Evolutionary conservation across 306 rosid species (phyloP), one percentile per base, ranked within the genome.

Genomic region (Pyrus pyrifolia): DNA sequence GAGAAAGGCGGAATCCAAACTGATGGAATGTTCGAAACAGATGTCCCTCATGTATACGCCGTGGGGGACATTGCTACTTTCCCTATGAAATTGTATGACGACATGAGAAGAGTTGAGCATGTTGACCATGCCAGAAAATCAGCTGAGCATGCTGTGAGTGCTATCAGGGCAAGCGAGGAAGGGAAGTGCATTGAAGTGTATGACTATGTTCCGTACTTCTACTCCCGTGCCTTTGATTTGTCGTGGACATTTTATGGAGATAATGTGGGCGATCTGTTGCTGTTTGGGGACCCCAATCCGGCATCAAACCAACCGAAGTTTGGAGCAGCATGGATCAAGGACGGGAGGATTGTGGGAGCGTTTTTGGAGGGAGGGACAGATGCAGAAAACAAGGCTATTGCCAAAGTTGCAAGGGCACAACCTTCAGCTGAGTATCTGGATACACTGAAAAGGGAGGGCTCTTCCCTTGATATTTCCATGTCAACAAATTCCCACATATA

Each of bases 81-180:
- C 53, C 89, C 85, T 22, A 15, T 79, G 68, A 83, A 75, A 53
- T 3, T 74, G 40, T 80, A 75, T 76, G 57, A 63, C 9, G 87
- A 81, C 17, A 80, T 74, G 85, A 83, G 89, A 68, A 80, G 89
- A 82, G 72, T 83, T 18, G 85, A 82, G 70, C 86, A 83, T 67
- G 89, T 83, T 38, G 87, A 86, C 51, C 87, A 86, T 68, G 87
- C 89, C 12, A 74, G 87, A 44, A 83, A 68, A 70, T 86, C 89
- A 51, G 85, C 89, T 8, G 83, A 67, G 81, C 82, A 86, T 27
- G 89, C 78, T 4, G 87, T 83, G 68, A 79, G 72, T 31, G 83
- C 60, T 25, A 83, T 86, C 35, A 83, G 73, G 78, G 83, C 79
- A 53, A 7, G 78, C 2, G 81, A 83, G 40, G 53, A 49, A 22